These are phyloP conservation scores for Byssoonygena ceratinophila DNA, from an alignment of 2,329 filamentous ascomycete species.

Conservation along the genomic window DNA sequence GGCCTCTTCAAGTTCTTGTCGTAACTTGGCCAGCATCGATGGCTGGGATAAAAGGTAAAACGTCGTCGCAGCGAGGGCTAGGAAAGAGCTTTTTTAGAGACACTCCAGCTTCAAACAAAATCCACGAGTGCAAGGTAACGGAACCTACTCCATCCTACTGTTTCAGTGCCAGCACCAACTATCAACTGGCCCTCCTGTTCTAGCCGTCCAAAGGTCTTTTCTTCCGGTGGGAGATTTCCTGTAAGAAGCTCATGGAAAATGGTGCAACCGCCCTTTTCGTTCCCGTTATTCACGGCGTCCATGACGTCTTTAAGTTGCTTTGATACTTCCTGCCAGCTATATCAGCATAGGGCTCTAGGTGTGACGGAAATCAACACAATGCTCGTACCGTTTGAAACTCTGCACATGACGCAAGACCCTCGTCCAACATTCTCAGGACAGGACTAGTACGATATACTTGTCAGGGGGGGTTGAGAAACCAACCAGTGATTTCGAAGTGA, in stretches of 20 bases:
- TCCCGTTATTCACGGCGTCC: background rate
- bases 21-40: background rate
- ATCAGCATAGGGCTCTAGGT: slow-evolving; percentile 4
- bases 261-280: slow-evolving; percentile 16
- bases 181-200: slow-evolving; percentile 26
- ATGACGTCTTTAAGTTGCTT: slow-evolving; percentile 1
- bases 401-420: background rate
- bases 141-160: slow-evolving; percentile 19
- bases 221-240: slow-evolving; percentile 27
- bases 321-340: background rate
- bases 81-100: background rate
- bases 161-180: slow-evolving; percentile 28
- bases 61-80: slow-evolving; percentile 3
- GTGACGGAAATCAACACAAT: background rate
- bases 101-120: too few relatives aligned
- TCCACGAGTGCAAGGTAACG: background rate
- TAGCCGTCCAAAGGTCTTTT: slow-evolving; percentile 28
- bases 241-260: slow-evolving; percentile 26
- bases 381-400: slow-evolving; percentile 1
- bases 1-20: slow-evolving; percentile 4
- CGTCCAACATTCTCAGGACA: background rate
- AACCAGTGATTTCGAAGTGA: background rate
- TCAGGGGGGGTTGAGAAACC: background rate
- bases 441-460: background rate
- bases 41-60: slow-evolving; percentile 10